phyloP scores from a whole-genome alignment of 2,329 filamentous ascomycete species.

The Metarhizium brunneum region DNA sequence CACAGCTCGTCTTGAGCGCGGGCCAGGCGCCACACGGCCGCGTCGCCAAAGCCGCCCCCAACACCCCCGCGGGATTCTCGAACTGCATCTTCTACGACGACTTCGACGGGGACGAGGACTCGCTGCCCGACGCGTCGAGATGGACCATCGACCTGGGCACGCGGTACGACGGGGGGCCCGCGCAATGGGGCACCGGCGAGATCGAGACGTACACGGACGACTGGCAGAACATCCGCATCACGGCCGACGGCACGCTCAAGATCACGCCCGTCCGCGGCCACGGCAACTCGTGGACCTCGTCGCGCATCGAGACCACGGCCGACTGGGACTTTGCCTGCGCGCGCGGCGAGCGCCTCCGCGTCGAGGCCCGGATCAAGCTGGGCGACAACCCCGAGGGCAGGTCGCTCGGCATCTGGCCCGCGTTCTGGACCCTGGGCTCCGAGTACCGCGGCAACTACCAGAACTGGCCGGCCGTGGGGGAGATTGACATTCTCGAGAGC shows the following conservation, averaged over 20 bases:
- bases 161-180: conserved; percentile 31
- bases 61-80: conserved; percentile 11
- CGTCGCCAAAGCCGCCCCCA: not conserved
- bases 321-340: conserved; percentile 25
- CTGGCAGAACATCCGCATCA: conserved; percentile 30
- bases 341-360: conserved; percentile 23
- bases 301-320: conserved; percentile 29
- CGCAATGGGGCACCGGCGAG: conserved; percentile 40
- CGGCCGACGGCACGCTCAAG: conserved; percentile 23
- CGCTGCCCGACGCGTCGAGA: conserved; percentile 26
- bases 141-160: conserved; percentile 37
- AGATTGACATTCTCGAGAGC: conserved; percentile 36
- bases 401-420: conserved; percentile 35
- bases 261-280: conserved; percentile 22
- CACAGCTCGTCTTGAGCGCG: not conserved
- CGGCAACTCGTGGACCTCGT: conserved; percentile 31
- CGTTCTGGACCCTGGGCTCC: conserved; percentile 35
- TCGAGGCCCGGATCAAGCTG: conserved; percentile 29
- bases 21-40: not conserved
- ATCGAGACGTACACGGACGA: conserved; percentile 34
- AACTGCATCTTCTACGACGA: conserved; percentile 19
- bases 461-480: conserved; percentile 32
- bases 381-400: conserved; percentile 14
- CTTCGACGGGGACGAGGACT: conserved; percentile 10
- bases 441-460: conserved; percentile 26